Evolutionary conservation across 805 yeast genomes (phyloP).

Genomic region (Schwanniomyces yamadae): DNA sequence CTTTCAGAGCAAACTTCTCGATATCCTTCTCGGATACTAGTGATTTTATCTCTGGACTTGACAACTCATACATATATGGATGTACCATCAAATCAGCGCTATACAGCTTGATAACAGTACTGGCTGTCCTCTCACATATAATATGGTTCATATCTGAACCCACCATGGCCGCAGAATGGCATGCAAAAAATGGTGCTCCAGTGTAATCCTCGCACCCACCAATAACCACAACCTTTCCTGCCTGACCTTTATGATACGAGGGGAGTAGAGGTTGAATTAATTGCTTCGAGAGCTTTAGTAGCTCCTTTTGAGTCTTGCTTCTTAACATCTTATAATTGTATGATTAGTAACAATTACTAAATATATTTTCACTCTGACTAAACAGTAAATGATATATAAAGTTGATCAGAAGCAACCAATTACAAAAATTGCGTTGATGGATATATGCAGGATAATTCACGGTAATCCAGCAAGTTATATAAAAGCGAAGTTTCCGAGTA

Average conservation of each 20-base stretch:
- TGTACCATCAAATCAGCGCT: slow-evolving; percentile 96
- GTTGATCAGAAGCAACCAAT: slow-evolving; percentile 3
- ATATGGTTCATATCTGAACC: slow-evolving; percentile 91
- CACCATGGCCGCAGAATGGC: slow-evolving; percentile 76
- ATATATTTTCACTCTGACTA: no score
- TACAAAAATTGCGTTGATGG: neutral
- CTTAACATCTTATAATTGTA: slow-evolving; percentile 20
- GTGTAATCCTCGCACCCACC: slow-evolving; percentile 97
- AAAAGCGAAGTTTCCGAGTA: no score
- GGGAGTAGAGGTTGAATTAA: slow-evolving; percentile 77
- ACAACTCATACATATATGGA: slow-evolving; percentile 69
- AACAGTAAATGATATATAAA: no score
- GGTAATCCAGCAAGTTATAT: no score
- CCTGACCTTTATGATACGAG: slow-evolving; percentile 84
- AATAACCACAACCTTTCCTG: slow-evolving; percentile 79
- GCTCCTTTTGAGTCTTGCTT: slow-evolving; percentile 38
- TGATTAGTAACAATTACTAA: neutral
- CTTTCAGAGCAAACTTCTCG: slow-evolving; percentile 11
- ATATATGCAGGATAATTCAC: neutral
- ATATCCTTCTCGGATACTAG: slow-evolving; percentile 20
- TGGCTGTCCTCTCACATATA: slow-evolving; percentile 80
- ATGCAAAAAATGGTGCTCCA: slow-evolving; percentile 93
- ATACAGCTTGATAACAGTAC: slow-evolving; percentile 77
- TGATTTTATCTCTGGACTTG: slow-evolving; percentile 23
- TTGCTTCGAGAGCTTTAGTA: slow-evolving; percentile 48